Evolutionary conservation across 163 green algal species (phyloP).

Genomic region (Trebouxiophyceae sp.): DNA sequence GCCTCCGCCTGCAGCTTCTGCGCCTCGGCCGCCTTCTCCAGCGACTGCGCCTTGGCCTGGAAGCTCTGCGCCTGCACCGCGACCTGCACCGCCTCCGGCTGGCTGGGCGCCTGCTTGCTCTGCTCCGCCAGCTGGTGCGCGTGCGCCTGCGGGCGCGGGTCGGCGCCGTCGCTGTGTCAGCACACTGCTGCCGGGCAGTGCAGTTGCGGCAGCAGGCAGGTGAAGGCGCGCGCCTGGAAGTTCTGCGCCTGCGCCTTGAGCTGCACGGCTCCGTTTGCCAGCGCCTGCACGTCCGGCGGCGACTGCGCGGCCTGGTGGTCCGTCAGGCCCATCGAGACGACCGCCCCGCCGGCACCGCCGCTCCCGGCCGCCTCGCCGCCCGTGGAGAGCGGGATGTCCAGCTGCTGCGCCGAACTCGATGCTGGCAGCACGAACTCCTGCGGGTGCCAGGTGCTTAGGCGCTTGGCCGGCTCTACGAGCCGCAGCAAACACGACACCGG

Average conservation of each 20-base stretch:
- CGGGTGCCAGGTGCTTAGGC: too few species aligned
- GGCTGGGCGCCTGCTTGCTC: conserved; percentile 18
- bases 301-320: neutral
- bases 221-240: conserved; percentile 13
- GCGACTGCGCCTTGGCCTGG: conserved; percentile 19
- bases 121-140: conserved; percentile 29
- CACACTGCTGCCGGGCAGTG: too few species aligned
- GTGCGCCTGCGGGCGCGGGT: conserved; percentile 30
- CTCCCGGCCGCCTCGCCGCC: too few species aligned
- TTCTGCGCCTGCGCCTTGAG: conserved; percentile 22
- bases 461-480: too few species aligned
- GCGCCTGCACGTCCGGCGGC: conserved; percentile 7
- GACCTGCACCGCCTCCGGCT: conserved; percentile 14
- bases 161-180: too few species aligned
- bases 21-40: conserved; percentile 24
- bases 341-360: neutral
- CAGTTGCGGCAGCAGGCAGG: neutral
- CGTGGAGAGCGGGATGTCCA: too few species aligned
- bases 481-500: too few species aligned
- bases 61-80: conserved; percentile 25
- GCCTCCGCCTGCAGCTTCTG: conserved; percentile 29
- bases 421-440: too few species aligned
- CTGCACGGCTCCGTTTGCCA: conserved; percentile 13
- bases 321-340: neutral
- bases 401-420: too few species aligned